These are phyloP conservation scores for Podaxis pistillaris DNA, from an alignment of 768 basidiomycete species.

Conservation along the genomic window DNA sequence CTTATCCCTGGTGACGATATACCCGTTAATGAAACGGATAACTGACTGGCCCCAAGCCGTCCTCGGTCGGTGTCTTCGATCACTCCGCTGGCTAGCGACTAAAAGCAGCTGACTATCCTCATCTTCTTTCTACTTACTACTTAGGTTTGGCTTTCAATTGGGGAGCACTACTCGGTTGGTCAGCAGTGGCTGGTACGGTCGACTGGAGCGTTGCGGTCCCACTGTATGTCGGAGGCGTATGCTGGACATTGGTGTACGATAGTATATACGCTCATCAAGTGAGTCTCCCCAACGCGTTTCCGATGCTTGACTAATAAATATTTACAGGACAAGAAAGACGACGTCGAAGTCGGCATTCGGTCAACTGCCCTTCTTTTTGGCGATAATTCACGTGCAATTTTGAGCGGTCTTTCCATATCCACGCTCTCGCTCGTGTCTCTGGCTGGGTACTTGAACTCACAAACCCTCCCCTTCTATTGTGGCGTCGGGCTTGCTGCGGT, in stretches of 20 bases:
- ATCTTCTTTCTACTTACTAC: background rate
- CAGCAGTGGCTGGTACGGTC: conserved; percentile 79
- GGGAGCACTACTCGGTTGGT: conserved; percentile 96
- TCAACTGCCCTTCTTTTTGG: conserved; percentile 95
- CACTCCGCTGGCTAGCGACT: background rate
- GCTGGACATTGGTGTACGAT: conserved; percentile 97
- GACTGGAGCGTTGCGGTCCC: conserved; percentile 85
- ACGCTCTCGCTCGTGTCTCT: conserved; percentile 73
- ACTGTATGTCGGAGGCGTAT: conserved; percentile 84
- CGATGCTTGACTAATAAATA: background rate
- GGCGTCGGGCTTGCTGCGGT: conserved; percentile 70
- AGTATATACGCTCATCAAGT: conserved; percentile 98
- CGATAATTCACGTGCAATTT: conserved; percentile 68
- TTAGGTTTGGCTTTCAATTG: conserved; percentile 95
- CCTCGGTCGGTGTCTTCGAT: conserved; percentile 57
- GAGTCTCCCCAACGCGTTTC: conserved; percentile 2
- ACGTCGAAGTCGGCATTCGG: conserved; percentile 82
- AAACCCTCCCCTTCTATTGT: conserved; percentile 76
- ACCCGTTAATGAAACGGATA: conserved; percentile 96
- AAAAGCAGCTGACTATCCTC: background rate
- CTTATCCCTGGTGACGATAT: conserved; percentile 80
- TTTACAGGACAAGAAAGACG: conserved; percentile 86
- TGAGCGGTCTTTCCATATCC: conserved; percentile 69
- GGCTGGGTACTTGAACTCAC: conserved; percentile 78
- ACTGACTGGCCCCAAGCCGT: conserved; percentile 98